Percentiles rank a stretch among this genome's conserved stretches.
Conservation (phyloP, 768 basidiomycete genomes). For the Pulveroboletus frians region DNA sequence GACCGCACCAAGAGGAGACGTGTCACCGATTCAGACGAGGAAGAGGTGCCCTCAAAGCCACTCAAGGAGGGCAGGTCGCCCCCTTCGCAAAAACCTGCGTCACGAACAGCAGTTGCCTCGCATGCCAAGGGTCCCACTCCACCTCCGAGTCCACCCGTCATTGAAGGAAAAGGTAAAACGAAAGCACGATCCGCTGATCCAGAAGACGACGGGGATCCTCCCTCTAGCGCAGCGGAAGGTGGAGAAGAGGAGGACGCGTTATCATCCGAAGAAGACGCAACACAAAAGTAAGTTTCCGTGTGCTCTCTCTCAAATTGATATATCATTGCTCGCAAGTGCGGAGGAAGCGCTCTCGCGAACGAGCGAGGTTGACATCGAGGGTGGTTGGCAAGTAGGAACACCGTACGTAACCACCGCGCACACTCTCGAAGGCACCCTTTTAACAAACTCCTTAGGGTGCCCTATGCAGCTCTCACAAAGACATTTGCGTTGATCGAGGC, state of each 20-base stretch:
- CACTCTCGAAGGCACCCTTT: not conserved
- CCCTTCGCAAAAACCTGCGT: not conserved
- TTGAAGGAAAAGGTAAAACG: slow-evolving; percentile 18
- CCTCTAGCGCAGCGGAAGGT: slow-evolving; percentile 33
- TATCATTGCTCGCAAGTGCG: slow-evolving; percentile 41
- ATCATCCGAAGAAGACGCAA: slow-evolving; percentile 46
- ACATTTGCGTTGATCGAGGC: slow-evolving; percentile 86
- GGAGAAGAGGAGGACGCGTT: slow-evolving; percentile 42
- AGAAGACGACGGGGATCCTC: slow-evolving; percentile 31
- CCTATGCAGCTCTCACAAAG: slow-evolving; percentile 88
- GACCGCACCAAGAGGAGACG: slow-evolving; percentile 46
- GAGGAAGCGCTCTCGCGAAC: slow-evolving; percentile 58
- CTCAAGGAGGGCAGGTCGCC: not conserved
- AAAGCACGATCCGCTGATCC: slow-evolving; percentile 10
- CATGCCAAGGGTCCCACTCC: not conserved
- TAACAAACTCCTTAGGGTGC: slow-evolving; percentile 53
- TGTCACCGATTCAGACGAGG: slow-evolving; percentile 53
- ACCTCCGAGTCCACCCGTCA: slow-evolving; percentile 2
- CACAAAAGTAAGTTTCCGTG: slow-evolving; percentile 51
- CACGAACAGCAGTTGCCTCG: not conserved
- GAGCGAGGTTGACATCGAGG: slow-evolving; percentile 68
- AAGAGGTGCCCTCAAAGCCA: slow-evolving; percentile 17
- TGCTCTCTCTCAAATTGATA: not conserved
- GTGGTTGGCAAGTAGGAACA: slow-evolving; percentile 79
- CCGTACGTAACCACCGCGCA: slow-evolving; percentile 51